Conservation (phyloP, 176 grass and related monocot species). For the Metroxylon sagu region DNA sequence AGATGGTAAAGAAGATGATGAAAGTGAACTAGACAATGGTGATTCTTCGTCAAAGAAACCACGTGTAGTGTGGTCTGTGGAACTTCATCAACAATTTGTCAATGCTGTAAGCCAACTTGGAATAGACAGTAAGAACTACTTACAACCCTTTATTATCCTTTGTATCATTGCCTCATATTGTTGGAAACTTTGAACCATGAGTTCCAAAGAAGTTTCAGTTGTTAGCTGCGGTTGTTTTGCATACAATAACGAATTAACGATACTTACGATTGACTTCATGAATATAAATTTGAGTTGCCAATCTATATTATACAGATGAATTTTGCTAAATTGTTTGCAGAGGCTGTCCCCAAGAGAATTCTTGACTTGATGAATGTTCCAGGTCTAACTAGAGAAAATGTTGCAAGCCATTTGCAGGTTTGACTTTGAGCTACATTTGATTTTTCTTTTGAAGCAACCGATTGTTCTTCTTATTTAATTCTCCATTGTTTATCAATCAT, state of each 20-base stretch:
- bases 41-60: slow-evolving; percentile 90
- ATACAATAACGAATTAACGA: no score
- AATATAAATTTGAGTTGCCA: no score
- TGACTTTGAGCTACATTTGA: slow-evolving; percentile 19
- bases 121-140: slow-evolving; percentile 70
- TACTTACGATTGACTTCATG: no score
- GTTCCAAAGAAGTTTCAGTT: slow-evolving; percentile 7
- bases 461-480: no score
- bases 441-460: no score
- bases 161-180: neutral
- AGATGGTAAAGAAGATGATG: slow-evolving; percentile 80
- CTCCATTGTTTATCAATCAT: no score
- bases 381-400: slow-evolving; percentile 97
- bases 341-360: slow-evolving; percentile 98
- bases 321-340: slow-evolving; percentile 36
- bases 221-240: slow-evolving; percentile 10
- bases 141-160: no score
- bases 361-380: slow-evolving; percentile 99
- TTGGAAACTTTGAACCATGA: no score
- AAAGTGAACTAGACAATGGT: slow-evolving; percentile 65
- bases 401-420: slow-evolving; percentile 99
- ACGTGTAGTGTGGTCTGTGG: slow-evolving; percentile 96
- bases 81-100: slow-evolving; percentile 98
- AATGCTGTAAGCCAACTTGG: slow-evolving; percentile 96
- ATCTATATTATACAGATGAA: slow-evolving; percentile 16